Base-by-base conservation (phyloP, 2,329 filamentous ascomycete species). In the Cladosporium sp. region DNA sequence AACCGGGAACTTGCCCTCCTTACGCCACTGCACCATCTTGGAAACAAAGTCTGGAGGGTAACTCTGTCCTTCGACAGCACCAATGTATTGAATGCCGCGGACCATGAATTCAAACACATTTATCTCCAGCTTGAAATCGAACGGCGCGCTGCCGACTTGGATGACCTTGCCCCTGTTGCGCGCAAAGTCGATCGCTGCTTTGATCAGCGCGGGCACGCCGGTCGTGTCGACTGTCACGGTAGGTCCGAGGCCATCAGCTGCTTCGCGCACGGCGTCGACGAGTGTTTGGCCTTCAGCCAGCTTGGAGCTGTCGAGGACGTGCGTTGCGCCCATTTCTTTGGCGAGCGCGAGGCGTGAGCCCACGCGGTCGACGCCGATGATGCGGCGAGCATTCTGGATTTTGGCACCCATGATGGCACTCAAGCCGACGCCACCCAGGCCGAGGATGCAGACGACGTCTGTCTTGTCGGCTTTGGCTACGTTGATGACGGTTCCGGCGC, bases 141-240 rank as follows among this genome's bases (percentile, higher is more conserved):
- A 77, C 49, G 80, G 79, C 5, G 83, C 78, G 0, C 80, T 80
- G 0, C 84, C 84, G 21, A 86, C 81, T 68, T 85, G 81, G 6
- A 85, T 78, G 30, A 85, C 77, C 67, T 81, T 81, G 1, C 83
- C 84, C 65, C 78, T 78, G 34, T 79, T 79, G 14, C 80, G 74
- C 5, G 82, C 78, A 38, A 78, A 78, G 1, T 80, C 75, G 2
- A 84, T 67, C 1, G 78, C 79, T 3, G 80, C 80, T 10, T 80
- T 74, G 18, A 85, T 73, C 65, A 85, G 67, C 47, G 78, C 66
- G 44, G 79, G 74, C 0, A 79, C 78, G 0, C 82, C 85, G 1
- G 82, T 85, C 0, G 83, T 85, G 64, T 86, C 84, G 60, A 86
- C 77, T 4, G 78, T 78, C 38, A 84, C 72, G 2, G 79, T 81